Conservation (phyloP, 768 basidiomycete species). For the Tricholoma flavovirens region DNA sequence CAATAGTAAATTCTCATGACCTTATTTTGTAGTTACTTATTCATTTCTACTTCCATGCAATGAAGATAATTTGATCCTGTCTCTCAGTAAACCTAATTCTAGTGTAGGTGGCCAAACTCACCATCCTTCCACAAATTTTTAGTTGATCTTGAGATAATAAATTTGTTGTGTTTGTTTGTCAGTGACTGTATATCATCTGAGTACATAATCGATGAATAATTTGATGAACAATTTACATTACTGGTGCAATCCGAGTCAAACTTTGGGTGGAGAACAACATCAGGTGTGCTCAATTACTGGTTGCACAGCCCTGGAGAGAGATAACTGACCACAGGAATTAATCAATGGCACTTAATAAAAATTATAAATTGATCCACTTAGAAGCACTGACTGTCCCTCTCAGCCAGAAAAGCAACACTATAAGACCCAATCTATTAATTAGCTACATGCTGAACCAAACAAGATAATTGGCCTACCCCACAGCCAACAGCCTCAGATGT, state of each 20-base stretch:
- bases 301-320: constrained; percentile 47
- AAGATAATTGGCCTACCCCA: constrained; percentile 3
- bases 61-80: too few species aligned
- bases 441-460: background rate
- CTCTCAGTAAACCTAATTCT: too few species aligned
- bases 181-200: too few species aligned
- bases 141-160: too few species aligned
- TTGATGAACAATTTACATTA: background rate
- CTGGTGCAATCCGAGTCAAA: constrained; percentile 33
- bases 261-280: constrained; percentile 46
- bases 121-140: too few species aligned
- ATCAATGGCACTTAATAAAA: background rate
- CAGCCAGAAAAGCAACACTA: constrained; percentile 36
- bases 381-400: constrained; percentile 60
- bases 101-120: too few species aligned
- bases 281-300: constrained; percentile 73
- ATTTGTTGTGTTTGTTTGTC: too few species aligned
- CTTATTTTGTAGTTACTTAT: too few species aligned
- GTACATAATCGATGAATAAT: background rate
- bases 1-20: too few species aligned
- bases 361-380: constrained; percentile 27
- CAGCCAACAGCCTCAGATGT: constrained; percentile 31
- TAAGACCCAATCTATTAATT: background rate
- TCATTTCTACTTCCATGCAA: too few species aligned
- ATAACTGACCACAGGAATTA: constrained; percentile 23